Conservation (phyloP, 2,329 filamentous ascomycete genomes). For the Ophiocordyceps polyrhachis-furcata region DNA sequence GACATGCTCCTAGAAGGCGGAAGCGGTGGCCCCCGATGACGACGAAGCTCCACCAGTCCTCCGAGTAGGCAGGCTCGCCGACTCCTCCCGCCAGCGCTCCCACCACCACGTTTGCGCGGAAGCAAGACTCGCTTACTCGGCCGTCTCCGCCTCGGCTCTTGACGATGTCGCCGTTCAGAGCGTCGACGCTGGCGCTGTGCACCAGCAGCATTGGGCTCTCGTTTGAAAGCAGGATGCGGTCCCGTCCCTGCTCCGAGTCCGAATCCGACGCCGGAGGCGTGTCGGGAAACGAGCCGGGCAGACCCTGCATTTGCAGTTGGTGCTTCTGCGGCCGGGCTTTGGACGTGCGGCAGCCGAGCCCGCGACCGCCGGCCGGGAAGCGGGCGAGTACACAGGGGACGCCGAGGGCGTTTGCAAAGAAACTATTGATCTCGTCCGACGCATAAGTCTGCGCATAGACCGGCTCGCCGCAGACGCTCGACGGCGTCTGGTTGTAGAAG, state of each 20-base stretch:
- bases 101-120: conserved; percentile 77
- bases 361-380: conserved; percentile 51
- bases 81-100: conserved; percentile 15
- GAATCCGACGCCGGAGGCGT: conserved; percentile 39
- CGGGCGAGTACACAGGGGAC: conserved; percentile 71
- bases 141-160: conserved; percentile 36
- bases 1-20: conserved; percentile 63
- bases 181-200: conserved; percentile 59
- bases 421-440: conserved; percentile 44
- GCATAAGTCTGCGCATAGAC: conserved; percentile 55
- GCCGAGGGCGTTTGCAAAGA: conserved; percentile 59
- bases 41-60: conserved; percentile 60
- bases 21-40: conserved; percentile 46
- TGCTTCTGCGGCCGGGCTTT: conserved; percentile 51
- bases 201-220: conserved; percentile 85
- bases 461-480: conserved; percentile 68
- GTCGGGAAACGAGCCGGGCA: conserved; percentile 36
- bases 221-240: conserved; percentile 61
- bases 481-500: conserved; percentile 29
- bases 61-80: conserved; percentile 45
- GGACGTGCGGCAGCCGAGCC: conserved; percentile 43
- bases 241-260: conserved; percentile 23
- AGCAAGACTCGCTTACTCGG: conserved; percentile 52
- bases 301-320: conserved; percentile 17
- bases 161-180: conserved; percentile 65